Percentiles rank a stretch among this genome's conserved stretches.
phyloP scores from a whole-genome alignment of 1,284 basidiomycete species.

The Sphagnurus paluster region DNA sequence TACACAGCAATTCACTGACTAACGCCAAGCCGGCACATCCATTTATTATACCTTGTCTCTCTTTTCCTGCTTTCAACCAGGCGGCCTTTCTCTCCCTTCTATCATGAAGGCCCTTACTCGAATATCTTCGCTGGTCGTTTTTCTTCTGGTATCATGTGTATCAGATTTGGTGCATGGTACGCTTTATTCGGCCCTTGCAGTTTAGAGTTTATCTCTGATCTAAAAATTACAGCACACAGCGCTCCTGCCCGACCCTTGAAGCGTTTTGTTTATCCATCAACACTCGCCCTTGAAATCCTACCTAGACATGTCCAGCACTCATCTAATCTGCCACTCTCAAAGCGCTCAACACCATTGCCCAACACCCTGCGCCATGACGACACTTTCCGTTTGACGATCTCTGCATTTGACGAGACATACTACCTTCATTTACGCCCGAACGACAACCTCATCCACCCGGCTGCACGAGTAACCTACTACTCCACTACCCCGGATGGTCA shows the following conservation, averaged over 20 bases:
- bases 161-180: constrained; percentile 26
- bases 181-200: constrained; percentile 11
- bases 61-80: constrained; percentile 13
- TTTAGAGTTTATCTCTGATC: constrained; percentile 4
- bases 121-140: constrained; percentile 37
- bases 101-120: constrained; percentile 17
- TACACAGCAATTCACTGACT: constrained; percentile 15
- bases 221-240: constrained; percentile 45
- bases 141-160: constrained; percentile 28
- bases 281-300: constrained; percentile 63
- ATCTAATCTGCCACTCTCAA: constrained; percentile 29
- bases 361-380: constrained; percentile 57
- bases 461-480: constrained; percentile 69
- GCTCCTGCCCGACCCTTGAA: constrained; percentile 54
- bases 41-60: constrained; percentile 10
- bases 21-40: constrained; percentile 20
- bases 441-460: constrained; percentile 74
- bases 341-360: constrained; percentile 32
- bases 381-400: constrained; percentile 63
- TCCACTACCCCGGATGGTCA: constrained; percentile 45
- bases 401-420: constrained; percentile 63
- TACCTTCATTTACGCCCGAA: constrained; percentile 74
- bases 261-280: constrained; percentile 57
- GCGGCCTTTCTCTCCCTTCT: constrained; percentile 16
- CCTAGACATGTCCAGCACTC: constrained; percentile 42